A percentile compares a stretch with the other conserved stretches of the same genome.
These are phyloP conservation scores for Arxiozyma slooffiae DNA, from an alignment of 1,139 yeast species.

Conservation along the genomic window DNA sequence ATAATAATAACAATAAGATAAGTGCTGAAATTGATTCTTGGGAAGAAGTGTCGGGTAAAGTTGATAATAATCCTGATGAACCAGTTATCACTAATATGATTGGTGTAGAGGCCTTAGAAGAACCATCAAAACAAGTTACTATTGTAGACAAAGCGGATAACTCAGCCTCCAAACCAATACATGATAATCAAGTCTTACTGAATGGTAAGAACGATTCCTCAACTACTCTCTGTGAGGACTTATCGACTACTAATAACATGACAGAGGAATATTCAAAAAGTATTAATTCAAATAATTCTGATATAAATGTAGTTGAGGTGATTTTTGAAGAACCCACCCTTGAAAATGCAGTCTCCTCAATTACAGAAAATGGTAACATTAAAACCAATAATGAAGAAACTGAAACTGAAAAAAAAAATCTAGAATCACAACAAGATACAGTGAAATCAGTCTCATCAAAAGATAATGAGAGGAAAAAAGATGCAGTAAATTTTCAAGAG, in stretches of 20 bases:
- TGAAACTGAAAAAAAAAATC: background rate
- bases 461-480: background rate
- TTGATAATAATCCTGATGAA: background rate
- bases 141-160: background rate
- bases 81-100: background rate
- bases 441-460: background rate
- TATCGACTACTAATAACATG: too few relatives aligned
- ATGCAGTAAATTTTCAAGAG: too few relatives aligned
- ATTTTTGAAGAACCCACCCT: too few relatives aligned
- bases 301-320: background rate
- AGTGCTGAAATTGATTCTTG: background rate
- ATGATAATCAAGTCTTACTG: background rate
- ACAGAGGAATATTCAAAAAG: background rate
- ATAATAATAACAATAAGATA: too few relatives aligned
- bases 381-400: background rate
- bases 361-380: background rate
- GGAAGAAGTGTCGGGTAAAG: background rate
- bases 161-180: background rate
- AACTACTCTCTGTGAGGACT: too few relatives aligned
- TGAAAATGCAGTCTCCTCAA: background rate
- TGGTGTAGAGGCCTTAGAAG: background rate
- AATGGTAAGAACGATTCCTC: background rate
- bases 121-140: background rate
- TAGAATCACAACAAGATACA: background rate
- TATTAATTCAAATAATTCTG: background rate